These are phyloP conservation scores for Gracilariopsis chorda DNA, from an alignment of 23 red algal genomes.

Conservation along the genomic window DNA sequence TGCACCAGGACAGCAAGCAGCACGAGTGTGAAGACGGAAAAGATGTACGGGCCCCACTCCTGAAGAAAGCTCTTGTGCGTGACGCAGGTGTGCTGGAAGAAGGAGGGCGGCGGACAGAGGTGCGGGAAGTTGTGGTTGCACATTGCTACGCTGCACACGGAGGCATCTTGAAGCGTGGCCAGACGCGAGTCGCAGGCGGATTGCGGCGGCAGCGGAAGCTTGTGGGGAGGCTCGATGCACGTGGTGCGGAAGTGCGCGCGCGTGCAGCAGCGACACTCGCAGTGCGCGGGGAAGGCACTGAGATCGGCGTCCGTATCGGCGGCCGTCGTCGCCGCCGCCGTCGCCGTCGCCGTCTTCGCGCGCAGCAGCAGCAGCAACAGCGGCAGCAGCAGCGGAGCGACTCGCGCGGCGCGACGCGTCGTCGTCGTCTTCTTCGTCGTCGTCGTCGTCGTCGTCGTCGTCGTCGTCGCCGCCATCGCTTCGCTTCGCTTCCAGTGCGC, in stretches of 20 bases:
- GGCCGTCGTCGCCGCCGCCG: too few species aligned
- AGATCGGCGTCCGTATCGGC: too few species aligned
- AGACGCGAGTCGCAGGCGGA: background rate
- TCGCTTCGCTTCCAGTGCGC: too few species aligned
- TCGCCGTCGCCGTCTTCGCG: too few species aligned
- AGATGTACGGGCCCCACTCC: background rate
- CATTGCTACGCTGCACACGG: conserved; percentile 4
- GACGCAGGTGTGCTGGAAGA: conserved; percentile 10
- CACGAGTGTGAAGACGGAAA: background rate
- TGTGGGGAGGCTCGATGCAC: background rate
- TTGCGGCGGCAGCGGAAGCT: background rate
- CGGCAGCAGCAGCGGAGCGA: too few species aligned
- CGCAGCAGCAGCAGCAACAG: too few species aligned
- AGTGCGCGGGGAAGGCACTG: background rate
- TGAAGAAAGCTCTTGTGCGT: background rate
- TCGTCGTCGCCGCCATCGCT: too few species aligned
- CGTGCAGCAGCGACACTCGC: conserved; percentile 1
- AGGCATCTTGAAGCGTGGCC: background rate
- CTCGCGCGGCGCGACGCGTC: too few species aligned
- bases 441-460: too few species aligned
- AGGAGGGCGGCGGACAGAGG: background rate
- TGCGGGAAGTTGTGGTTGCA: background rate
- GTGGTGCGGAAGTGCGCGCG: conserved; percentile 8
- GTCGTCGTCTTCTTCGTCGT: too few species aligned
- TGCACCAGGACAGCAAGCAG: background rate